Evolutionary conservation across 371 early-diverging fungal genomes (phyloP), one percentile per base, ranked within the genome.

Genomic region (Mucor piriformis): DNA sequence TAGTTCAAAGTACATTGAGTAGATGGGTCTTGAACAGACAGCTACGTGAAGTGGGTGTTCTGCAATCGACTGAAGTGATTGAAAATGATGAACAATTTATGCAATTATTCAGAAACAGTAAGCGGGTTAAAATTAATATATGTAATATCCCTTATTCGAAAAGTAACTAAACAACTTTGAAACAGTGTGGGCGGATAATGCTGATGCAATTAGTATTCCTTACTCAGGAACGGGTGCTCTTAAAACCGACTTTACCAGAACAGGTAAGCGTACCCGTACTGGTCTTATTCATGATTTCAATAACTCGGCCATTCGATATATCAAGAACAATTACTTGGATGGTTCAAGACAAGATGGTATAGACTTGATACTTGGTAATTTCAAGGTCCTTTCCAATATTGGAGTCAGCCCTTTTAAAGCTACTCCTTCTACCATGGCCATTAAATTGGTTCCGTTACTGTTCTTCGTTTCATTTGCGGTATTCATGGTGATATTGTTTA

Each of bases 151-250:
- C 29, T 6, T 29, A 29, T 29, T 1, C n/a, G 43, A 2, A 4
- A 38, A 40, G 15, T 2, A 37, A 12, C 12, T 49, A n/a, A 12
- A 15, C 21, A 0, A 21, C n/a, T 21, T 20, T 0, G 6, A 16
- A 56, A 53, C 65, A 85, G 87, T 95, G 5, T 99, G 99, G 99
- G 95, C 96, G 6, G 94, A 99, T 63, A 95, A 99, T 82, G 99
- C 98, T 7, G 97, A 99, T 81, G 91, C 83, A 1, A 78, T 99
- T 23, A 94, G 95, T 64, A 62, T 87, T 27, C 93, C 94, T 50
- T 99, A 99, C 70, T 91, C 95, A 15, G 99, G 99, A 33, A 99
- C 99, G 15, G 94, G 95, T 7, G 99, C 99, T 2, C 81, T 99
- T 20, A 98, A 99, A 64, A 96, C 97, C 3, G 97, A 99, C 66